phyloP scores from a whole-genome alignment of 2,329 filamentous ascomycete species.

The Cadophora sp. region DNA sequence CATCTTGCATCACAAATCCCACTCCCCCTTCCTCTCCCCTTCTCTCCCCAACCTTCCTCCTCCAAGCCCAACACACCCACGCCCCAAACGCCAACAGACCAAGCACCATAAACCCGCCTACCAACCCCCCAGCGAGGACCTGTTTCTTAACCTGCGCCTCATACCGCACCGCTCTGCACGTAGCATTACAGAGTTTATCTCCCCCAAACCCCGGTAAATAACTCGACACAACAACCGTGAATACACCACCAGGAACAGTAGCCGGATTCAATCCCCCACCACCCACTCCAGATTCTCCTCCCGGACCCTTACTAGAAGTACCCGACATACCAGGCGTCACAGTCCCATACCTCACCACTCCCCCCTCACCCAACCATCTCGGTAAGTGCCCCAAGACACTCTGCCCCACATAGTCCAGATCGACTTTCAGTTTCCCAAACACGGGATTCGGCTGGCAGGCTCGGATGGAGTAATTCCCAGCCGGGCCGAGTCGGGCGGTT shows the following conservation, averaged over 20 bases:
- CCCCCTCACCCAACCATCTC: not conserved
- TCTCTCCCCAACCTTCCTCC: not conserved
- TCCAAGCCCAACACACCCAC: not conserved
- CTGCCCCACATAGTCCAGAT: not conserved
- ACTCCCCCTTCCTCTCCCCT: not conserved
- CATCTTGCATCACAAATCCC: not conserved
- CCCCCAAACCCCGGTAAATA: not conserved
- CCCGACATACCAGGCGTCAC: not conserved
- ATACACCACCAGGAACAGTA: not conserved
- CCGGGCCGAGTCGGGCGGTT: not conserved
- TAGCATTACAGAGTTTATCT: not conserved
- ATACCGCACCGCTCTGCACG: not conserved
- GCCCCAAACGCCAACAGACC: not conserved
- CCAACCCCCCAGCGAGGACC: constrained; percentile 20
- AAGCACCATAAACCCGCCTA: constrained; percentile 21
- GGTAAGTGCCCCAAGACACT: not conserved
- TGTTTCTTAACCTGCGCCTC: constrained; percentile 10
- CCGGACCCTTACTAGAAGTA: not conserved
- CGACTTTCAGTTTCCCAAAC: not conserved
- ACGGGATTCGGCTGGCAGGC: not conserved
- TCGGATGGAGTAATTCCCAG: not conserved
- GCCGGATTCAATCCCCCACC: not conserved
- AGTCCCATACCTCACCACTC: not conserved
- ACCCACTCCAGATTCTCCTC: not conserved
- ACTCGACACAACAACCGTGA: not conserved